Base-by-base conservation (phyloP, 257 asterid genomes). In the Mitragyna speciosa region DNA sequence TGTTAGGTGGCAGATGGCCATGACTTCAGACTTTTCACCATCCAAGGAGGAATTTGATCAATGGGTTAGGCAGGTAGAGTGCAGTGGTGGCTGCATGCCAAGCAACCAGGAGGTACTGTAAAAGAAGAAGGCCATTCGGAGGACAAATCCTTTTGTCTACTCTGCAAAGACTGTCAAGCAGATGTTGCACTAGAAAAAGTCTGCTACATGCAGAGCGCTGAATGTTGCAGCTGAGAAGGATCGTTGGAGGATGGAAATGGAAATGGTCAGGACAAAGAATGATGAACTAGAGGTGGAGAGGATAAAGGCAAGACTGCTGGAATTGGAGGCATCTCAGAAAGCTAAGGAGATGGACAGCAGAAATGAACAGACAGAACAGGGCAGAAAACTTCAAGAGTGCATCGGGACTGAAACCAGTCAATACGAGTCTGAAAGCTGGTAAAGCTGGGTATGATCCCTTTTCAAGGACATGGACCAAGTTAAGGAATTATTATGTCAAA, bases 1-100 rank as follows among this genome's bases (percentile, higher is more conserved):
- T 17, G 98, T 97, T 52, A 91, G 99, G 89, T 95, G 98, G 98
- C 98, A 95, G 87, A 95, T 95, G 97, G 96, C 97, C 28, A 95
- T 93, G 99, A 72, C 92, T 79, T 95, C 99, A 1, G 98, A 95
- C 85, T 91, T 97, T 36, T 83, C 93, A 64, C 98, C 98, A 22
- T 28, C 82, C 43, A 89, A 85, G 83, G 96, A 90, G 64, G 99
- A 95, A 85, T 95, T 84, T 78, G 98, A 95, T 76, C 99, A 91
- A 84, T 95, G 99, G 99, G 90, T 92, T 73, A 89, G 89, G 84
- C 98, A 95, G 84, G 97, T 95, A 2, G 97, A 95, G 85, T 92
- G 94, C 63, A 87, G 83, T 74, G 91, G 92, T 49, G 98, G 98
- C 4, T 96, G 95, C 81, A 87, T 92, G 96, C 97, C 92, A 5